Evolutionary conservation across 495 filamentous ascomycete species (phyloP), one percentile per base, ranked within the genome.

Genomic region (Astrothelium subdiscretum): DNA sequence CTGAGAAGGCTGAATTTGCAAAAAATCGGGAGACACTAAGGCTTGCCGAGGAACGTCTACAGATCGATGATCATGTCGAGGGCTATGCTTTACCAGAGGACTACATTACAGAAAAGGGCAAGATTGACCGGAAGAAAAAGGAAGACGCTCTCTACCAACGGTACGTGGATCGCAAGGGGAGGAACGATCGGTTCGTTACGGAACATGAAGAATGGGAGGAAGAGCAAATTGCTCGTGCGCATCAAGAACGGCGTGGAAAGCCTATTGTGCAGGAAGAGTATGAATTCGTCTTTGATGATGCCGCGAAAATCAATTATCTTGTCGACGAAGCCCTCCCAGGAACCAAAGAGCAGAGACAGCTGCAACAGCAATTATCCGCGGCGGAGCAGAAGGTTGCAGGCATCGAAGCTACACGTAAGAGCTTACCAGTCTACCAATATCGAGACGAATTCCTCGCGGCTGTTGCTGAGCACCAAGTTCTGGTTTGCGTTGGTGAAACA

Each of bases 131-230:
- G 72, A 92, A 89, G 73, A 87, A 88, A 75, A 96, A 96, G 71
- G 87, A 96, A 68, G 87, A 92, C 29, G 91, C 89, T 11, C 82
- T 96, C 32, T 94, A 95, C 75, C 88, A 88, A 69, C 87, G 92
- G 24, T 91, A 97, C 68, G 88, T 96, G 15, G 92, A 97, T 62
- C 83, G 84, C 54, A 91, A 95, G 58, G 89, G 96, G 66, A 82
- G 85, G 54, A 85, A 92, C 67, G 94, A 97, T 72, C 84, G 86
- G 66, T 95, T 89, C 67, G 80, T 97, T 58, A 96, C 94, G 0
- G 94, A 98, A 72, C 90, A 95, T 66, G 90, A 97, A 62, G 90
- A 96, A 71, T 97, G 91, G 92, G 94, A 98, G 73, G 73, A 85
- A 52, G 91, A 97, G 72, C 94, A 97, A 72, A 86, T 87, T 5